Evolutionary conservation across 2,329 filamentous ascomycete genomes (phyloP), one percentile per base, ranked within the genome.

Genomic region (Ophiostoma sp.): DNA sequence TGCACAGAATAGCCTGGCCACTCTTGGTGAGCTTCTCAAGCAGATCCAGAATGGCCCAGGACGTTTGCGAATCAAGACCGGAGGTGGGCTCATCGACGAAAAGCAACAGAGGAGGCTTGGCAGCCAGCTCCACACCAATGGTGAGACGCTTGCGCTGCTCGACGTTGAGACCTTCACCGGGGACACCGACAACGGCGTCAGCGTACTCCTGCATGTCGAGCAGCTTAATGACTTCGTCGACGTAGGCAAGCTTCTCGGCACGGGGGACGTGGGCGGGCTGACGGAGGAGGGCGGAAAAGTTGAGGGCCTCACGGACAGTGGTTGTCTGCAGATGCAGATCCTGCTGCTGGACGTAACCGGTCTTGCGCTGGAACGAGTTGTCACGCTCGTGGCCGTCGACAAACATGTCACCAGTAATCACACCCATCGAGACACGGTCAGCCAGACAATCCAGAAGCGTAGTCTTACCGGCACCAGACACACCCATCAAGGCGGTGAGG

Each of bases 11-110:
- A 71, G 95, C 95, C 80, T 97, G 94, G 19, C 95, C 95, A 75
- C 90, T 92, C 81, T 95, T 92, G 78, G 94, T 94, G 45, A 98
- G 87, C 82, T 97, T 97, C 82, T 97, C 92, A 55, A 98, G 88
- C 12, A 98, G 88, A 80, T 94, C 91, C 63, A 94, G 87, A 80
- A 98, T 97, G 76, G 93, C 93, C 93, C 94, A 98, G 0, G 94
- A 95, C 0, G 95, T 97, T 82, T 97, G 94, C 79, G 90, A 93
- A 82, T 98, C 95, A 25, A 98, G 89, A 85, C 95, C 95, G 36
- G 94, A 97, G 3, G 95, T 98, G 17, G 95, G 95, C 82, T 98
- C 95, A 78, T 98, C 95, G 52, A 98, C 89, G 84, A 98, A 98
- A 64, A 98, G 89, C 75, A 98, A 87, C 70, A 98, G 86, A 55